Evolutionary conservation across 495 filamentous ascomycete species (phyloP), one percentile per base, ranked within the genome.

Genomic region (Pyronema omphalodes): DNA sequence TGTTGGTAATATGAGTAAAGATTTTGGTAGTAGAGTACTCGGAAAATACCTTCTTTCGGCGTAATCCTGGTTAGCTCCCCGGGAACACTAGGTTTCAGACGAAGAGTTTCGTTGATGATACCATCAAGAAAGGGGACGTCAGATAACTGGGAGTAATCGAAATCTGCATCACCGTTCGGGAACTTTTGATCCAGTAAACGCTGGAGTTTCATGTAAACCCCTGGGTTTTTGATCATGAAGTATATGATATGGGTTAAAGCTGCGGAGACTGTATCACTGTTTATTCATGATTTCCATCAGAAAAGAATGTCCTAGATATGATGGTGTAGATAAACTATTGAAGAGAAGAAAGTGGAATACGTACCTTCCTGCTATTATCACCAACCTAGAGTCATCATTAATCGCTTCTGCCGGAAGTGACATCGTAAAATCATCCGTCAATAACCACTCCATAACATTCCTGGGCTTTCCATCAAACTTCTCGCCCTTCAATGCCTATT

Each of bases 21-120:
- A n/a, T 45, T 45, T 7, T 17, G 43, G 8, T 7, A 15, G 7
- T 45, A 7, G 43, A 45, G 43, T 7, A 17, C n/a, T n/a, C 11
- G 43, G 43, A 7, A 19, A 9, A 9, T 1, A 47, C 74, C 74
- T 44, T 72, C 64, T 1, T 69, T 64, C 0, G 72, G 72, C 0
- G 73, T 71, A 6, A 61, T 55, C 9, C 76, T 67, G 15, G 67
- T 66, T 8, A 74, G 61, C 0, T 61, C 73, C 5, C 60, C 57
- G 0, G 74, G 71, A 0, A 76, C 70, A 3, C 71, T 70, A 0
- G 75, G 68, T 46, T 77, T 67, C 12, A 79, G 57, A 1, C 78
- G 69, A 18, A 81, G 60, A 0, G 74, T 65, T 58, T 81, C 78
- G n/a, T 69, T 66, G 56, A 77, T 74, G 34, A 70, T 61, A 9